Evolutionary conservation across 2,329 filamentous ascomycete species (phyloP).

Genomic region (Raffaelea ambrosiae): DNA sequence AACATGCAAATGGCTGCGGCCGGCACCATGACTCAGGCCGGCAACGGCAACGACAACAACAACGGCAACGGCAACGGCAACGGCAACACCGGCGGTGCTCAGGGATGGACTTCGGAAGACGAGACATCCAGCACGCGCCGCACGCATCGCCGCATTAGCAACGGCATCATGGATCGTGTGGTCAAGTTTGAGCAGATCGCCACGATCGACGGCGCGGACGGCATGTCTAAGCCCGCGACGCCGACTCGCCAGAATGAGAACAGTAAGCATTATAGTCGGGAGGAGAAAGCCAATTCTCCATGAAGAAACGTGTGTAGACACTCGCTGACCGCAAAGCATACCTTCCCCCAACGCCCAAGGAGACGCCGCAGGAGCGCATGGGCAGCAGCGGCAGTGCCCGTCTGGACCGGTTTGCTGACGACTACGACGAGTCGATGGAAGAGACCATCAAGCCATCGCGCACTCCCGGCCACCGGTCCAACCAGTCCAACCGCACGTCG

Average conservation of each 20-base stretch:
- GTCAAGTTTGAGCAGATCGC: conserved; percentile 49
- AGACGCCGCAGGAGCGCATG: conserved; percentile 47
- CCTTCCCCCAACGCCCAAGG: conserved; percentile 59
- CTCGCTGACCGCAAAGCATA: too few species aligned
- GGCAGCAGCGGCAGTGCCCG: conserved; percentile 27
- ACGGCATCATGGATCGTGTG: conserved; percentile 52
- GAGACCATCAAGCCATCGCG: conserved; percentile 52
- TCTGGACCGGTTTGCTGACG: conserved; percentile 46
- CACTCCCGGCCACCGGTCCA: conserved; percentile 12
- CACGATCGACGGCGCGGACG: conserved; percentile 32
- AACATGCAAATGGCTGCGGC: conserved; percentile 26
- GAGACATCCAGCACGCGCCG: conserved; percentile 34
- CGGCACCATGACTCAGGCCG: too few species aligned
- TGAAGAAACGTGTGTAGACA: too few species aligned
- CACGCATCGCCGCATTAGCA: conserved; percentile 45
- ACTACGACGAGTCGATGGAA: conserved; percentile 58
- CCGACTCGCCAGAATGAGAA: conserved; percentile 52
- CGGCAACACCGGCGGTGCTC: too few species aligned
- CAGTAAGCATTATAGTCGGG: conserved; percentile 35
- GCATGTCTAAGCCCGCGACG: conserved; percentile 46
- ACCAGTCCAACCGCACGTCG: conserved; percentile 33
- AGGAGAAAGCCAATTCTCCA: too few species aligned
- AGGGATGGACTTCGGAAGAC: conserved; percentile 43
- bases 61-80: too few species aligned
- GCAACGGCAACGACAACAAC: too few species aligned